phyloP scores from a whole-genome alignment of 2,329 filamentous ascomycete species.

The Fusarium albidum region DNA sequence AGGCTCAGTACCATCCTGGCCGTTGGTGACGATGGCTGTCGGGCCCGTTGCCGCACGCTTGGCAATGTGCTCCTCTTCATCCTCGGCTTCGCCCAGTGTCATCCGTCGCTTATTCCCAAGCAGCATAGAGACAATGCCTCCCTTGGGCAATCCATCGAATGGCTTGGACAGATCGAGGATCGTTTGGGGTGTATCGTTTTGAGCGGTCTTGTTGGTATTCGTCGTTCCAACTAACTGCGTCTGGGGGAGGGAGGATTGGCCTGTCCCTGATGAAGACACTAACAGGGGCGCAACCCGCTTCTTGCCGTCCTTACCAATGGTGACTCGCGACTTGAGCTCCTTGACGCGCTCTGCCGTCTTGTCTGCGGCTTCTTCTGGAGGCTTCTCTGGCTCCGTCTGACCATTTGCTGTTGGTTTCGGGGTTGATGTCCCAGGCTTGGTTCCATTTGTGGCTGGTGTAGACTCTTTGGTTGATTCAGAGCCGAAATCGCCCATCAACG shows the following conservation, averaged over 20 bases:
- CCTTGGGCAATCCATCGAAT: conserved; percentile 90
- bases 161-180: conserved; percentile 92
- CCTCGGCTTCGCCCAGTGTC: conserved; percentile 75
- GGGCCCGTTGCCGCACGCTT: conserved; percentile 71
- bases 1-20: conserved; percentile 78
- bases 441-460: conserved; percentile 58
- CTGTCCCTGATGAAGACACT: conserved; percentile 87
- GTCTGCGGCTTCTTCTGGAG: conserved; percentile 58
- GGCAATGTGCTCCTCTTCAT: conserved; percentile 67
- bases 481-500: conserved; percentile 89
- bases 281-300: conserved; percentile 93
- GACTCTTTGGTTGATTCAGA: conserved; percentile 62
- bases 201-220: conserved; percentile 65
- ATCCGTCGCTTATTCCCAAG: conserved; percentile 94
- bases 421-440: conserved; percentile 52
- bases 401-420: conserved; percentile 52
- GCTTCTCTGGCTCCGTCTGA: conserved; percentile 45
- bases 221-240: conserved; percentile 85
- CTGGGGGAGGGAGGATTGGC: conserved; percentile 87
- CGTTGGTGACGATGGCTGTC: conserved; percentile 78
- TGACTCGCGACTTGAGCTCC: conserved; percentile 86
- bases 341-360: conserved; percentile 63
- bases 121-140: conserved; percentile 84
- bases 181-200: conserved; percentile 79
- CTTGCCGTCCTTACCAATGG: conserved; percentile 95